Evolutionary conservation across 1,139 yeast species (phyloP).

Genomic region (Kodamaea sp.): DNA sequence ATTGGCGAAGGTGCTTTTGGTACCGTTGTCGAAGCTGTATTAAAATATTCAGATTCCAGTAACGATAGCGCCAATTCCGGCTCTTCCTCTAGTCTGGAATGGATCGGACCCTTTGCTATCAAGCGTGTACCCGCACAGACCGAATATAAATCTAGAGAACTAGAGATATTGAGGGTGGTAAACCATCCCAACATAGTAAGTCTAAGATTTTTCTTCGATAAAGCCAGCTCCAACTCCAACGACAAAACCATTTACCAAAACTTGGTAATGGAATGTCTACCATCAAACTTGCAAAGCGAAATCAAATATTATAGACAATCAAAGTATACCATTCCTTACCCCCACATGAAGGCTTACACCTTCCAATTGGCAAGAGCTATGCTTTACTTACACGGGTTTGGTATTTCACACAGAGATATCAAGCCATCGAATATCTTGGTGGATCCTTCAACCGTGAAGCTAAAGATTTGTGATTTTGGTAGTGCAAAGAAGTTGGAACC

Average conservation of each 20-base stretch:
- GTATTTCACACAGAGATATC: slow-evolving; percentile 79
- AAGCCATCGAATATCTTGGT: slow-evolving; percentile 79
- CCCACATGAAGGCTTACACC: slow-evolving; percentile 76
- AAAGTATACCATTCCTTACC: slow-evolving; percentile 65
- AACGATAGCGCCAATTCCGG: slow-evolving; percentile 23
- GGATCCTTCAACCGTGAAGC: slow-evolving; percentile 63
- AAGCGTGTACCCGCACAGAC: slow-evolving; percentile 85
- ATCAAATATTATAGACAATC: slow-evolving; percentile 67
- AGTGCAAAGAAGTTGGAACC: slow-evolving; percentile 76
- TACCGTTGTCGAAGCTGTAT: slow-evolving; percentile 74
- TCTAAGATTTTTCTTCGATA: slow-evolving; percentile 66
- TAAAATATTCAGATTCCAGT: slow-evolving; percentile 27
- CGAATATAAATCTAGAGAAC: slow-evolving; percentile 77
- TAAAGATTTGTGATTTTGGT: slow-evolving; percentile 82
- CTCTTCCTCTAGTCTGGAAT: slow-evolving; percentile 22
- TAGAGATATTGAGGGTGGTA: slow-evolving; percentile 71
- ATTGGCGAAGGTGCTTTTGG: slow-evolving; percentile 89
- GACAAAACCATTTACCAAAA: slow-evolving; percentile 72
- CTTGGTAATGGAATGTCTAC: slow-evolving; percentile 82
- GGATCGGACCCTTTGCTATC: slow-evolving; percentile 82
- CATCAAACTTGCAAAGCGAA: slow-evolving; percentile 75
- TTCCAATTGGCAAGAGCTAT: slow-evolving; percentile 80
- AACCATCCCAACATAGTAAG: slow-evolving; percentile 78
- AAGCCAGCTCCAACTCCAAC: slow-evolving; percentile 50
- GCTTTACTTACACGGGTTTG: slow-evolving; percentile 78